A percentile compares a stretch with the other conserved stretches of the same genome.
These are phyloP conservation scores for Colletotrichum australisinense DNA, from an alignment of 2,329 filamentous ascomycete species.

Conservation along the genomic window DNA sequence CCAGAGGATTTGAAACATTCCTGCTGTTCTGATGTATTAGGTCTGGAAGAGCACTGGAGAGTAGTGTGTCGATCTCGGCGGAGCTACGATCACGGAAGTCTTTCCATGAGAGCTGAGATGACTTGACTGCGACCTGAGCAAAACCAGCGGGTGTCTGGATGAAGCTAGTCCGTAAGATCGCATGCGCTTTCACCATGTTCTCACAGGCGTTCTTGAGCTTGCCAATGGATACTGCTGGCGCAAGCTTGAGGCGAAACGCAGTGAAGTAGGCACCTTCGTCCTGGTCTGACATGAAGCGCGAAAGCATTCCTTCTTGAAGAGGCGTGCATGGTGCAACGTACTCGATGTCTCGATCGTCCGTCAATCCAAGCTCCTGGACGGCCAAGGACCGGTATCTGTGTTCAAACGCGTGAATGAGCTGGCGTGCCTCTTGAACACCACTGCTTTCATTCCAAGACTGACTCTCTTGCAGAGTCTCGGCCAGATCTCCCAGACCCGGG, in stretches of 20 bases:
- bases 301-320: constrained; percentile 88
- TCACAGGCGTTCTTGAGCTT: constrained; percentile 69
- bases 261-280: constrained; percentile 79
- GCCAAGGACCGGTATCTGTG: constrained; percentile 71
- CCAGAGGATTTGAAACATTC: constrained; percentile 62
- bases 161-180: constrained; percentile 81
- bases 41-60: constrained; percentile 49
- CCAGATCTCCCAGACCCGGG: constrained; percentile 61
- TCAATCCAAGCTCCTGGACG: constrained; percentile 44
- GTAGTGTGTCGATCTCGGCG: constrained; percentile 44
- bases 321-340: constrained; percentile 85
- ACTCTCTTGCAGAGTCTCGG: constrained; percentile 46
- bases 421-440: constrained; percentile 61
- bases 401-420: constrained; percentile 71
- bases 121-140: constrained; percentile 75
- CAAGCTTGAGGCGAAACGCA: constrained; percentile 72
- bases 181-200: constrained; percentile 58
- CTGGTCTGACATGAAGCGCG: constrained; percentile 69
- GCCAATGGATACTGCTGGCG: constrained; percentile 52
- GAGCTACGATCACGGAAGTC: constrained; percentile 43
- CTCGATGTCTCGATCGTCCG: constrained; percentile 65
- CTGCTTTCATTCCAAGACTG: constrained; percentile 33
- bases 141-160: constrained; percentile 79
- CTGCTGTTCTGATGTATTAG: constrained; percentile 68
- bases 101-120: constrained; percentile 55